Evolutionary conservation across 2,329 filamentous ascomycete genomes (phyloP), one percentile per base, ranked within the genome.

Genomic region (Epichloe amarillans): DNA sequence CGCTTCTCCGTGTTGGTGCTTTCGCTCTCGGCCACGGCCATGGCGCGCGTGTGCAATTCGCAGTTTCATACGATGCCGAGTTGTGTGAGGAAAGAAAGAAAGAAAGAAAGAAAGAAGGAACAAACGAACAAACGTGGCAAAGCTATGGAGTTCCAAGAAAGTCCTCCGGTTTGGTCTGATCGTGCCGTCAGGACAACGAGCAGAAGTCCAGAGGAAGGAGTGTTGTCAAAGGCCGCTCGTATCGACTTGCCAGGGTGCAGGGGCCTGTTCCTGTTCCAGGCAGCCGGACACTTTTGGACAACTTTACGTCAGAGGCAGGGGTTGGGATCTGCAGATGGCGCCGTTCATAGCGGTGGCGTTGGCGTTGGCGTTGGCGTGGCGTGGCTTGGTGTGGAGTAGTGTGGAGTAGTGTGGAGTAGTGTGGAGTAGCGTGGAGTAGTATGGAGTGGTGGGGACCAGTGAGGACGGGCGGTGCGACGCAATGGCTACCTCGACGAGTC

Each of bases 1-100:
- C 4, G 50, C 52, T 51, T 52, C 33, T 49, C 49, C 30, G 39
- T 54, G 12, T 36, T 42, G 38, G 19, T 37, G 44, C 21, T 39
- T 19, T 52, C 50, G 37, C 38, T 37, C 30, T 47, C 41, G 42
- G 52, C 46, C 50, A 49, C 44, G 30, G 36, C 49, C 47, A 49
- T 49, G 47, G 19, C 39, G 30, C 5, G 47, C 5, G 47, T 12
- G 36, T 10, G 10, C 19, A 38, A 33, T 14, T 19, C 15, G 19
- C 46, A 11, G 21, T 6, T 49, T 15, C 19, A 17, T 17, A n/a
- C n/a, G 19, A 23, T 21, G 30, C 39, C 12, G 40, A 38, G 43
- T 14, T 14, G 10, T 10, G 30, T 5, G 33, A 10, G 30, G 8
- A 33, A 36, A 33, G 23, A 36, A 23, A 11, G 17, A 49, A 37